Conservation (phyloP, 768 basidiomycete genomes). For the Pulveroboletus ravenelii region DNA sequence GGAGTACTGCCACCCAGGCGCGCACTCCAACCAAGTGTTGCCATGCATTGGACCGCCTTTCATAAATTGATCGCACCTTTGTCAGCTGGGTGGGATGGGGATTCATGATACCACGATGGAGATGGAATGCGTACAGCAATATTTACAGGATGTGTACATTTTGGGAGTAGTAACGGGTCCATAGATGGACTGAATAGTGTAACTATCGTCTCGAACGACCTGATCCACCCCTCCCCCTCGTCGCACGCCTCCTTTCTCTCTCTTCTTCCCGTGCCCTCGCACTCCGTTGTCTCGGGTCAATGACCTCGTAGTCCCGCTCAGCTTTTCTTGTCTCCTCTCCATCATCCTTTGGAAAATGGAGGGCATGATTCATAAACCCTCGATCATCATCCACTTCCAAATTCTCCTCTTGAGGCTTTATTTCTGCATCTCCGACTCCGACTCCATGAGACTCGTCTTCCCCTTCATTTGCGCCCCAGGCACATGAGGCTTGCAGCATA, state of each 20-base stretch:
- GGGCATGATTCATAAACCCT: constrained; percentile 67
- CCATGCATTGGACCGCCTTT: neutral
- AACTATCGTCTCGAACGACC: constrained; percentile 22
- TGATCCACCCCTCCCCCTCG: constrained; percentile 20
- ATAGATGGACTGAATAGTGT: neutral
- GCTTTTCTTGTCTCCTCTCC: constrained; percentile 72
- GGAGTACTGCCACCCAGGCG: neutral
- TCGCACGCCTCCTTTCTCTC: constrained; percentile 51
- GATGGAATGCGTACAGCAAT: neutral
- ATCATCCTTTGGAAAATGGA: constrained; percentile 77
- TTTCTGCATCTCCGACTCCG: constrained; percentile 8
- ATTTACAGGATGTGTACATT: neutral
- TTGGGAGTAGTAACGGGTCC: too few species aligned
- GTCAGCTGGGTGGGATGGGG: neutral
- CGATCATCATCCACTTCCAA: constrained; percentile 77
- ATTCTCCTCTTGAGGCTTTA: constrained; percentile 31
- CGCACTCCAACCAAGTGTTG: neutral
- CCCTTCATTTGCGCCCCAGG: constrained; percentile 24
- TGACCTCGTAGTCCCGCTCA: constrained; percentile 84
- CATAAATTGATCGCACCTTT: neutral
- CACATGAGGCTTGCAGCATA: constrained; percentile 48
- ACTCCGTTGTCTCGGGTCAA: constrained; percentile 72
- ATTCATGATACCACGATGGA: neutral
- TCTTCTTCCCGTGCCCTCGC: constrained; percentile 79
- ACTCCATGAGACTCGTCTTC: constrained; percentile 13